Evolutionary conservation across 352 stramenopile genomes (phyloP).

Genomic region (Globisporangium camurandrum): DNA sequence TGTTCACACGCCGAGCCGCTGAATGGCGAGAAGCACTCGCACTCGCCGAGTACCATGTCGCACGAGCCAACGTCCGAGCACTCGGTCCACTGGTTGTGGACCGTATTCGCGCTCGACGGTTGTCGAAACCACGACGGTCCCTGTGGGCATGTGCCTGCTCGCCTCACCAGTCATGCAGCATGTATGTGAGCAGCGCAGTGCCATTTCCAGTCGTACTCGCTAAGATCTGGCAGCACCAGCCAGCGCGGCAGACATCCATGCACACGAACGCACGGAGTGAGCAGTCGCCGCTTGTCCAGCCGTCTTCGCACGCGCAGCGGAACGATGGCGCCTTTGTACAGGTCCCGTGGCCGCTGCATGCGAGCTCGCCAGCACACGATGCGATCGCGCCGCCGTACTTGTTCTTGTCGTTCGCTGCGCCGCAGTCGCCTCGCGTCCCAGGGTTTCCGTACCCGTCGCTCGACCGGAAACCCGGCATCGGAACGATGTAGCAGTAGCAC

Average conservation of each 20-base stretch:
- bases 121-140: slow-evolving; percentile 56
- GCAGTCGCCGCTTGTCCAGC: slow-evolving; percentile 61
- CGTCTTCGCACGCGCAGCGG: slow-evolving; percentile 48
- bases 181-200: neutral
- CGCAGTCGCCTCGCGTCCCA: slow-evolving; percentile 88
- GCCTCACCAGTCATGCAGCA: neutral
- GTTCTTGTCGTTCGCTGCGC: slow-evolving; percentile 76
- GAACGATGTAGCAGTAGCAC: slow-evolving; percentile 47
- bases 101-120: slow-evolving; percentile 30
- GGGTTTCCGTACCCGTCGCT: slow-evolving; percentile 83
- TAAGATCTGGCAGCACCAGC: too few species aligned
- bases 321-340: slow-evolving; percentile 50
- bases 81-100: slow-evolving; percentile 39
- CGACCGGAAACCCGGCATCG: slow-evolving; percentile 76
- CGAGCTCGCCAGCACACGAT: slow-evolving; percentile 49
- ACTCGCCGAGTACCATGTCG: slow-evolving; percentile 44
- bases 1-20: slow-evolving; percentile 46
- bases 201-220: too few species aligned
- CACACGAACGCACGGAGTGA: slow-evolving; percentile 28
- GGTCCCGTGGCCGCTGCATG: slow-evolving; percentile 69
- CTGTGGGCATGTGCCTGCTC: slow-evolving; percentile 46
- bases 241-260: neutral
- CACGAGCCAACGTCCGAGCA: slow-evolving; percentile 65
- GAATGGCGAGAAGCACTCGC: slow-evolving; percentile 53
- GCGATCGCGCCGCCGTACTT: slow-evolving; percentile 58